Conservation (phyloP, 208 protist genomes). For the Crithidia expoeki region DNA sequence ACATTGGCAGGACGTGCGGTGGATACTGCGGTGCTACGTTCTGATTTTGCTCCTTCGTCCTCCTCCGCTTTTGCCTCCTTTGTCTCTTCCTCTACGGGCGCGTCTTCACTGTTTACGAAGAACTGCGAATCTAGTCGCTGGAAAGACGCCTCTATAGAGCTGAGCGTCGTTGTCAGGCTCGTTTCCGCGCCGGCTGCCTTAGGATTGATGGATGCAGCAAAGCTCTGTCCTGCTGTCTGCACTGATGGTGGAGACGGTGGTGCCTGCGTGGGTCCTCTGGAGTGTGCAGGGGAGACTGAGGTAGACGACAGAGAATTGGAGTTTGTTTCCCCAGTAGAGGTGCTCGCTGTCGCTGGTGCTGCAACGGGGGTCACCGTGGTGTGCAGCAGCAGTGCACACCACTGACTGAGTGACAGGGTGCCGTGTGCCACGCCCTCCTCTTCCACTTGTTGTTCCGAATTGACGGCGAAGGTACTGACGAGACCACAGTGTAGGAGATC, state of each 20-base stretch:
- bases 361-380: background rate
- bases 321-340: background rate
- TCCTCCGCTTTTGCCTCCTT: background rate
- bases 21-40: too few relatives aligned
- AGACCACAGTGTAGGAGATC: slow-evolving; percentile 58
- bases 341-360: background rate
- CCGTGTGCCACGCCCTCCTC: slow-evolving; percentile 32
- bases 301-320: background rate
- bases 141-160: slow-evolving; percentile 26
- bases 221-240: background rate
- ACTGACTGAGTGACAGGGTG: slow-evolving; percentile 59
- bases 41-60: background rate
- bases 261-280: background rate
- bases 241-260: background rate
- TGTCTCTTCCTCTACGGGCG: background rate
- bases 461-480: slow-evolving; percentile 60
- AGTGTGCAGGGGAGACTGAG: background rate
- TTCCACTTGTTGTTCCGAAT: slow-evolving; percentile 49
- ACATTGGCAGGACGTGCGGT: background rate
- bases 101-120: slow-evolving; percentile 10
- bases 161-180: slow-evolving; percentile 1
- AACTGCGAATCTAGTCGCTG: slow-evolving; percentile 26
- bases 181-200: background rate
- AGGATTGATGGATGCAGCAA: background rate
- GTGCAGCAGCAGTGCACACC: slow-evolving; percentile 53